A percentile compares a stretch with the other conserved stretches of the same genome.
These are phyloP conservation scores for Xylaria sp. DNA, from an alignment of 2,329 filamentous ascomycete species.

Conservation along the genomic window DNA sequence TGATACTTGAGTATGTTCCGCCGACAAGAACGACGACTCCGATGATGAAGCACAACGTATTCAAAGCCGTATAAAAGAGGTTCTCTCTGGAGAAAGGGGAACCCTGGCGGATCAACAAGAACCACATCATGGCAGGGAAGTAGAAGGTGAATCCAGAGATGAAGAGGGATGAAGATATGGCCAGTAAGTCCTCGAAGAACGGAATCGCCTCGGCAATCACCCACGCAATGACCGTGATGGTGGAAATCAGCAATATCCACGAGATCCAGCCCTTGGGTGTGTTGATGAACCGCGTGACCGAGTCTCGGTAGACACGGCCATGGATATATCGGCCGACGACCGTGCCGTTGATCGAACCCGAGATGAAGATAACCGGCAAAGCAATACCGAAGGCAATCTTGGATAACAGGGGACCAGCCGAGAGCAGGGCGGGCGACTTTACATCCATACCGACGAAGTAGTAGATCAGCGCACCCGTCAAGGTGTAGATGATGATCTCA, in stretches of 20 bases:
- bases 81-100: slow-evolving; percentile 47
- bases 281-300: slow-evolving; percentile 50
- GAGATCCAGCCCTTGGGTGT: slow-evolving; percentile 49
- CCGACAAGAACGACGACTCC: slow-evolving; percentile 48
- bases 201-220: slow-evolving; percentile 78
- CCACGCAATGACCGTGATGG: slow-evolving; percentile 72
- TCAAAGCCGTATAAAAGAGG: slow-evolving; percentile 40
- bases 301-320: slow-evolving; percentile 48
- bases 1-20: slow-evolving; percentile 49
- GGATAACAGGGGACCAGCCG: slow-evolving; percentile 61
- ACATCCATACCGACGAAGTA: slow-evolving; percentile 67
- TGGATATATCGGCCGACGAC: slow-evolving; percentile 58
- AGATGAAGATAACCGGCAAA: slow-evolving; percentile 71
- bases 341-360: slow-evolving; percentile 71
- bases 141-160: slow-evolving; percentile 59
- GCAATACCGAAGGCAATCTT: slow-evolving; percentile 72
- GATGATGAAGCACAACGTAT: slow-evolving; percentile 46
- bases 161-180: slow-evolving; percentile 62
- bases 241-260: slow-evolving; percentile 69
- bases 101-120: slow-evolving; percentile 49
- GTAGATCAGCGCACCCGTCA: slow-evolving; percentile 71
- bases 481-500: slow-evolving; percentile 67
- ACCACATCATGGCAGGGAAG: slow-evolving; percentile 52
- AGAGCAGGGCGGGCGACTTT: slow-evolving; percentile 68
- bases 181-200: slow-evolving; percentile 75